These are phyloP conservation scores for Lentinula edodes DNA, from an alignment of 768 basidiomycete species.

Conservation along the genomic window DNA sequence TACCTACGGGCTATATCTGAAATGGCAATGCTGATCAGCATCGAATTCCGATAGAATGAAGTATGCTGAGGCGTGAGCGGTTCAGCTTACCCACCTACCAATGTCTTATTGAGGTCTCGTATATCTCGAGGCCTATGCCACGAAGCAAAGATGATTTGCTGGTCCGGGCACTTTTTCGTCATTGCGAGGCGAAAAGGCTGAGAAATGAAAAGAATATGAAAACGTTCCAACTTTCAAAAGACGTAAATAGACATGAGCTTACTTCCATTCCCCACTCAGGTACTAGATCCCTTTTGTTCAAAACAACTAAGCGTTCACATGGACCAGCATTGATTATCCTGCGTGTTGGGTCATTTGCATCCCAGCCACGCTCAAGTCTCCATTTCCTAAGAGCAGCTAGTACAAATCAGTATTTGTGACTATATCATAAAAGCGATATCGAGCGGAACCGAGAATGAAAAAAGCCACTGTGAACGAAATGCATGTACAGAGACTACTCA, in stretches of 20 bases:
- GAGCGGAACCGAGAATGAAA: neutral
- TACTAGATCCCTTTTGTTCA: constrained; percentile 92
- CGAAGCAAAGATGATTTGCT: constrained; percentile 65
- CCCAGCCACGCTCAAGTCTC: constrained; percentile 63
- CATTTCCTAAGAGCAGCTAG: constrained; percentile 63
- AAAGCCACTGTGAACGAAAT: neutral
- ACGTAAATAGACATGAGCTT: constrained; percentile 4
- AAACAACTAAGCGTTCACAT: constrained; percentile 84
- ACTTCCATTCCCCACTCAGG: constrained; percentile 87
- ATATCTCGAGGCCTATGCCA: constrained; percentile 66
- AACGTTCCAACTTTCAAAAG: neutral
- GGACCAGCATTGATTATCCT: constrained; percentile 35
- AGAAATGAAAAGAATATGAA: constrained; percentile 9
- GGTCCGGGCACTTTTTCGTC: constrained; percentile 64
- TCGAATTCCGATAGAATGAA: neutral
- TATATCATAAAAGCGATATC: neutral
- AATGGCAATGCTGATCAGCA: neutral
- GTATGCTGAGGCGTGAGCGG: neutral
- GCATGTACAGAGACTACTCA: too few species aligned
- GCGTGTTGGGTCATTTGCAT: constrained; percentile 33
- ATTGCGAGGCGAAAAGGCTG: constrained; percentile 75
- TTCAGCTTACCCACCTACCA: constrained; percentile 61
- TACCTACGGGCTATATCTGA: constrained; percentile 40
- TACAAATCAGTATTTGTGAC: neutral
- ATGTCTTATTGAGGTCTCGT: constrained; percentile 53